Conservation (phyloP, 2,329 filamentous ascomycete species). For the Trichoderma breve region DNA sequence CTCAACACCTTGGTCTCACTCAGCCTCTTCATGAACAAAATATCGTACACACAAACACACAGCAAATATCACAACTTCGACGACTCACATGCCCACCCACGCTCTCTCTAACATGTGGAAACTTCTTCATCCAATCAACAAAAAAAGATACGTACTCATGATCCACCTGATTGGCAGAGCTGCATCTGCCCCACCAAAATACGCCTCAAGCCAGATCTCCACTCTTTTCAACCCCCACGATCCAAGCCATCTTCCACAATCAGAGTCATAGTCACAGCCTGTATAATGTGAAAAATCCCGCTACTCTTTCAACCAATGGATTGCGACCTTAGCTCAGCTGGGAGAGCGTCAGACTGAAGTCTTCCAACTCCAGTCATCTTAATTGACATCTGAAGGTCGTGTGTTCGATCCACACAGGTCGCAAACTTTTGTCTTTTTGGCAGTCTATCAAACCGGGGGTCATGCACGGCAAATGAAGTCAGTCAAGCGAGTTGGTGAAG, state of each 20-base stretch:
- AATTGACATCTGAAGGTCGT: slow-evolving; percentile 17
- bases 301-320: not conserved
- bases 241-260: not conserved
- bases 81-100: not conserved
- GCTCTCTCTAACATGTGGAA: not conserved
- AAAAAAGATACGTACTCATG: not conserved
- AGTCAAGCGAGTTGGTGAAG: not conserved
- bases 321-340: slow-evolving; percentile 21
- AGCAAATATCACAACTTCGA: not conserved
- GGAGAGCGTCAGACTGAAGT: slow-evolving; percentile 21
- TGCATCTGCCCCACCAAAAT: not conserved
- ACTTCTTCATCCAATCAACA: not conserved
- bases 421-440: slow-evolving; percentile 13
- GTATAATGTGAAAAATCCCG: slow-evolving; percentile 1
- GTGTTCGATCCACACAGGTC: slow-evolving; percentile 21
- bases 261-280: not conserved
- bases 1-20: not conserved
- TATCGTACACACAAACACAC: not conserved
- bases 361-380: slow-evolving; percentile 6
- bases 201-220: not conserved
- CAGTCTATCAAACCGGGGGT: not conserved
- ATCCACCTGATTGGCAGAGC: not conserved
- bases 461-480: not conserved
- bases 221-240: not conserved
- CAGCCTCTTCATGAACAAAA: not conserved